Base-by-base conservation (phyloP, 2,329 filamentous ascomycete species). In the Calonectria fujianensis region DNA sequence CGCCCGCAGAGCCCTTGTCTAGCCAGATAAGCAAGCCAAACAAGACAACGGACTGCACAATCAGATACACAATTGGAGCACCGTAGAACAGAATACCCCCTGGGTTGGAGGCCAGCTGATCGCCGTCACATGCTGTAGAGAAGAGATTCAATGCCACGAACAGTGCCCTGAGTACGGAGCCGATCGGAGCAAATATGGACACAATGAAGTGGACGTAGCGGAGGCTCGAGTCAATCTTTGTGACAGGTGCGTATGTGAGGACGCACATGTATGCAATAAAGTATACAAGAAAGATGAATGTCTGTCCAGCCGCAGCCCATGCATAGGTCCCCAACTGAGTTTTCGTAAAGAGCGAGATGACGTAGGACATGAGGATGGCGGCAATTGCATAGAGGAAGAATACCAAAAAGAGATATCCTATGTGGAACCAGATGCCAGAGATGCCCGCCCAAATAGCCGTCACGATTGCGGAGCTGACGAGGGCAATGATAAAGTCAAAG, bases 291-390 rank as follows among this genome's bases (percentile, higher is more conserved):
- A 96, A 94, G 77, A 93, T 85, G 14, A 94, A 86, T 10, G 93
- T 94, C 84, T 98, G 95, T 20, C 92, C 90, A 24, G 93, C 94
- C 1, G 95, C 94, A 2, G 94, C 92, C 82, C 96, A 94, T 0
- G 95, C 96, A 83, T 97, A 98, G 0, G 96, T 93, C 6, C 94
- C 93, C 8, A 98, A 89, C 83, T 97, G 95, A 39, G 94, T 96
- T 65, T 90, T 91, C 41, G 93, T 91, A 80, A 96, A 94, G 0
- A 98, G 90, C 0, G 96, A 98, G 52, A 98, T 89, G 48, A 96
- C 87, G 83, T 98, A 98, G 2, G 94, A 91, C 67, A 96, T 87
- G 4, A 98, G 86, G 4, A 91, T 95, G 0, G 95, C 94, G 0
- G 94, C 92, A 8, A 98, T 85, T 0, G 95, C 95, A 82, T 96